Conservation (phyloP, 1,284 basidiomycete species). For the Cryptococcus hybrid region DNA sequence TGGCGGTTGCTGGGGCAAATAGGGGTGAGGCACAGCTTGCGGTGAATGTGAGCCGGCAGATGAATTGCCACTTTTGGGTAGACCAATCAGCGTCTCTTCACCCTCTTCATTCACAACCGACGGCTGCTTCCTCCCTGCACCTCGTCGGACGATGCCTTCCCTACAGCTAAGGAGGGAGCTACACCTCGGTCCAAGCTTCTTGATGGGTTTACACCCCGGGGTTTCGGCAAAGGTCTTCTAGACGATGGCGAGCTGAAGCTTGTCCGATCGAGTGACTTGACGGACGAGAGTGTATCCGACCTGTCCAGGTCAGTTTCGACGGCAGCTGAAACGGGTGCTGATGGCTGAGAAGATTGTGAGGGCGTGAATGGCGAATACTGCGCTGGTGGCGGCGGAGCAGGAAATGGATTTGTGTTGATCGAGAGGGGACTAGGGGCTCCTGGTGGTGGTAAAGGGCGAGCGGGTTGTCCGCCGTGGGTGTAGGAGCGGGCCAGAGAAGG, state of each 20-base stretch:
- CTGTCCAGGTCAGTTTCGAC: slow-evolving; percentile 31
- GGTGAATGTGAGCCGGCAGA: background rate
- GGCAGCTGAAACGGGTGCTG: slow-evolving; percentile 3
- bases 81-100: slow-evolving; percentile 10
- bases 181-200: slow-evolving; percentile 41
- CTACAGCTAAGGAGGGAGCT: slow-evolving; percentile 9
- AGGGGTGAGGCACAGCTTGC: background rate
- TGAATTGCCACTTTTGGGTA: background rate
- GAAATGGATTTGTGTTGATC: background rate
- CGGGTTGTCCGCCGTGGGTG: background rate
- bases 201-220: slow-evolving; percentile 36
- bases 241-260: slow-evolving; percentile 16
- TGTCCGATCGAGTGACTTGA: slow-evolving; percentile 44
- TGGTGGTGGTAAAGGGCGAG: slow-evolving; percentile 1
- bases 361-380: slow-evolving; percentile 9
- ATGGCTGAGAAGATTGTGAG: slow-evolving; percentile 2
- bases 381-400: background rate
- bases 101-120: slow-evolving; percentile 20
- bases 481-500: background rate
- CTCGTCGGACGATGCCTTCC: background rate
- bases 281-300: slow-evolving; percentile 44
- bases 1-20: background rate
- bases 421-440: background rate
- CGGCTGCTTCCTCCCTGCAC: slow-evolving; percentile 20
- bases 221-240: slow-evolving; percentile 38